Conservation (phyloP, 2,329 filamentous ascomycete genomes). For the Calonectria hawksworthii region DNA sequence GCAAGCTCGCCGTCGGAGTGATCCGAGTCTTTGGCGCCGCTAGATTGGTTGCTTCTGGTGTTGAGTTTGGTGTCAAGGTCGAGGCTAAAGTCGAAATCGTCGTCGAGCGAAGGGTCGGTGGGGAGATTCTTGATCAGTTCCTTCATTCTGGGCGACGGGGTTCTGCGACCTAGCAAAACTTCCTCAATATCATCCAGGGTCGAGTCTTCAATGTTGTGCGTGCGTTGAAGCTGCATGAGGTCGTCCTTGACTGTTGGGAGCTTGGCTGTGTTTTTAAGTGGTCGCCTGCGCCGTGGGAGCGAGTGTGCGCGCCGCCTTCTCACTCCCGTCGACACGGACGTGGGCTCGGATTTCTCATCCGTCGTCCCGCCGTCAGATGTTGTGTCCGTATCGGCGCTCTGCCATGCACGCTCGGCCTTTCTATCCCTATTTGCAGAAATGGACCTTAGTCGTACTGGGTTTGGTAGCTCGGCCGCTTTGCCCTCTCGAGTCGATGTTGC, state of each 20-base stretch:
- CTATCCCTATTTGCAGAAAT: slow-evolving; percentile 42
- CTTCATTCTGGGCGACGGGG: slow-evolving; percentile 42
- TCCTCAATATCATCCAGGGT: slow-evolving; percentile 71
- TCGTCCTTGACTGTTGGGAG: slow-evolving; percentile 70
- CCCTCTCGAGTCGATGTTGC: slow-evolving; percentile 31
- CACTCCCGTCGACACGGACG: slow-evolving; percentile 40
- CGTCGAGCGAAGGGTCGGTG: slow-evolving; percentile 38
- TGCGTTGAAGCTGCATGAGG: slow-evolving; percentile 65
- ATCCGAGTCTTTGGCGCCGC: slow-evolving; percentile 39
- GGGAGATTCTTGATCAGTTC: slow-evolving; percentile 44
- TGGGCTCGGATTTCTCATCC: slow-evolving; percentile 41
- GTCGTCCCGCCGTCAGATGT: slow-evolving; percentile 50
- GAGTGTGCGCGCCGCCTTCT: slow-evolving; percentile 54
- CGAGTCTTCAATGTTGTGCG: slow-evolving; percentile 70
- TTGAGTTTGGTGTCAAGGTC: slow-evolving; percentile 46
- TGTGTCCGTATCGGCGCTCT: slow-evolving; percentile 47
- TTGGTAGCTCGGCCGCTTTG: slow-evolving; percentile 31
- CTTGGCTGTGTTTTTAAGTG: slow-evolving; percentile 67
- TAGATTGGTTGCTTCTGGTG: slow-evolving; percentile 40
- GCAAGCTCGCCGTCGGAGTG: slow-evolving; percentile 58
- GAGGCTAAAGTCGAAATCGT: slow-evolving; percentile 44
- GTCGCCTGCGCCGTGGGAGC: slow-evolving; percentile 58
- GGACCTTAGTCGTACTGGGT: slow-evolving; percentile 32
- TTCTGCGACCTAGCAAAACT: slow-evolving; percentile 58
- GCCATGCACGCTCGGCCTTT: slow-evolving; percentile 42